These are phyloP conservation scores for Peronosclerospora sorghi DNA, from an alignment of 352 stramenopile species.

Conservation along the genomic window DNA sequence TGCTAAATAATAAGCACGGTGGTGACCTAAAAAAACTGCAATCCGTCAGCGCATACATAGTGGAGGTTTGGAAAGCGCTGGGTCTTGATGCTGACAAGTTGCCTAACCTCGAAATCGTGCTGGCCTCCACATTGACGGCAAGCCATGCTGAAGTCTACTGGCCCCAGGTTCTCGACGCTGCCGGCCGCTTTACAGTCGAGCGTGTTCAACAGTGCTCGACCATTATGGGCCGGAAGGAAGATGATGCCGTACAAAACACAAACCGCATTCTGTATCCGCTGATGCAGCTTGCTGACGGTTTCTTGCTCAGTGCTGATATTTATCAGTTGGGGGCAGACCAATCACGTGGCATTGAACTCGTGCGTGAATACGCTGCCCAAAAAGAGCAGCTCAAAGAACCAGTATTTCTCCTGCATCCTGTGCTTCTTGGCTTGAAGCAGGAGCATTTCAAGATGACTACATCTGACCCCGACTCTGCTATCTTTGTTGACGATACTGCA, in stretches of 20 bases:
- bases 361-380: slow-evolving; percentile 93
- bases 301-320: slow-evolving; percentile 98
- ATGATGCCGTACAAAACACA: slow-evolving; percentile 79
- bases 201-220: slow-evolving; percentile 96
- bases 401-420: slow-evolving; percentile 95
- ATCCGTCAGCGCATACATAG: slow-evolving; percentile 91
- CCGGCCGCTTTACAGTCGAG: slow-evolving; percentile 79
- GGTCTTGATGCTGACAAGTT: slow-evolving; percentile 89
- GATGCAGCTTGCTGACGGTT: slow-evolving; percentile 98
- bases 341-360: slow-evolving; percentile 91
- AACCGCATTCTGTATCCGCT: slow-evolving; percentile 94
- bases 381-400: slow-evolving; percentile 64
- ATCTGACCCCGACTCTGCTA: slow-evolving; percentile 93
- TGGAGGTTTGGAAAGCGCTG: slow-evolving; percentile 98
- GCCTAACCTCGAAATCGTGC: slow-evolving; percentile 94
- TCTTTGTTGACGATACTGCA: slow-evolving; percentile 97
- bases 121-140: slow-evolving; percentile 93
- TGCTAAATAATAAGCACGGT: slow-evolving; percentile 99
- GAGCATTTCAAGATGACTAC: slow-evolving; percentile 99
- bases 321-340: slow-evolving; percentile 98
- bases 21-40: slow-evolving; percentile 96
- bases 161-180: slow-evolving; percentile 88
- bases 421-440: slow-evolving; percentile 96
- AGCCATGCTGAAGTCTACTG: slow-evolving; percentile 85
- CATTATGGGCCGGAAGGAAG: slow-evolving; percentile 93